Base-by-base conservation (phyloP, 1,284 basidiomycete species). In the Athelia sp. region DNA sequence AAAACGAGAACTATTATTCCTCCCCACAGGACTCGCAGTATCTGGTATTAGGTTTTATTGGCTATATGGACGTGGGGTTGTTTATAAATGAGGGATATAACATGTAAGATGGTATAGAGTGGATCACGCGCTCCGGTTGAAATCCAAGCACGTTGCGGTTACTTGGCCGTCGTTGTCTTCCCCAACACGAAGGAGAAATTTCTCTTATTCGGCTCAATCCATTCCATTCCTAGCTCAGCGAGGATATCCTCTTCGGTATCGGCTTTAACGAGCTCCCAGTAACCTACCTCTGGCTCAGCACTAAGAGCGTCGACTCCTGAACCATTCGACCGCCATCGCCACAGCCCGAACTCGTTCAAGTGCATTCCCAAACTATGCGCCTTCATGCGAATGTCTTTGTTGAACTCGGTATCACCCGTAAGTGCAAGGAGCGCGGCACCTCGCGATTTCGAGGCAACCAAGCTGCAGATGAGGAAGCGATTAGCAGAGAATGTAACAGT, bases 11-110 rank as follows among this genome's bases (percentile, higher is more conserved):
- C 76, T 48, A 72, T 85, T 51, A 66, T 85, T 13, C 87, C 88
- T 24, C 78, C 81, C 22, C 89, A 93, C 62, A 76, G 86, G 48
- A 92, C 86, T 18, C 74, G 90, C 63, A 87, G 87, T 58, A 85
- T 88, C 42, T 92, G 87, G 87, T 92, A 92, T 66, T 93, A 66
- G 70, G 50, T 19, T 6, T 29, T 29, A 29, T 29, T 29, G 26
- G 26, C 26, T n/a, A n/a, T n/a, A n/a, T n/a, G 13, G 26, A 29
- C 13, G 26, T 4, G 26, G 26, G 13, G 4, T 4, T 13, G 26
- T 29, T 4, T 13, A 13, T 13, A 13, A 13, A 6, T 4, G 6
- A 13, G 26, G 26, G 26, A 29, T 29, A 29, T 29, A 29, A 6
- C 26, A 29, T 29, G 26, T 6, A 29, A 6, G 26, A 13, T 29